Percentiles rank a stretch among this genome's conserved stretches.
phyloP scores from a whole-genome alignment of 495 filamentous ascomycete species.

The Cetradonia linearis region DNA sequence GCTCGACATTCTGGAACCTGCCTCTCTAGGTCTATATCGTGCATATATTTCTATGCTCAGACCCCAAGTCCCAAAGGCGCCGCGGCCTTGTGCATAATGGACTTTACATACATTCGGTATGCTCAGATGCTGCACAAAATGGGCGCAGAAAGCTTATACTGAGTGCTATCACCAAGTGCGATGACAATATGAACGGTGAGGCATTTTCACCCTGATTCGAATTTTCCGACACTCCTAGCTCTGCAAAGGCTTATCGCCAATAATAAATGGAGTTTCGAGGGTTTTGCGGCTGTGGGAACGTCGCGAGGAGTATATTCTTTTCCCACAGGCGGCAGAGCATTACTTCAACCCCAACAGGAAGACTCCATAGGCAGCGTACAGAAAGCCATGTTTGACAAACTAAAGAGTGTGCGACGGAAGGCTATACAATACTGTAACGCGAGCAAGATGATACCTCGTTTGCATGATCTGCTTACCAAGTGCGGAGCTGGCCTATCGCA shows the following conservation, averaged over 20 bases:
- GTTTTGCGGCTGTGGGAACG: slow-evolving; percentile 6
- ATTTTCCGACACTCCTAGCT: not conserved
- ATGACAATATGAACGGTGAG: slow-evolving; percentile 1
- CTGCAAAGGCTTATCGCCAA: slow-evolving; percentile 1
- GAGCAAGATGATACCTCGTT: not conserved
- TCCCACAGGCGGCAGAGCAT: not conserved
- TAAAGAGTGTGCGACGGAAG: slow-evolving; percentile 3
- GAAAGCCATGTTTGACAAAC: not conserved
- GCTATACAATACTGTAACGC: not conserved
- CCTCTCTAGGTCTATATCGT: not conserved
- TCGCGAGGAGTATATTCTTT: not conserved
- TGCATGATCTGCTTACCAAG: not conserved
- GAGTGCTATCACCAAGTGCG: not conserved
- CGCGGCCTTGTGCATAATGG: not conserved
- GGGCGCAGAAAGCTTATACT: not conserved
- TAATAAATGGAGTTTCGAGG: not conserved
- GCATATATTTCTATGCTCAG: not conserved
- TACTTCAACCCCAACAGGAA: not conserved
- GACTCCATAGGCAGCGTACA: not conserved
- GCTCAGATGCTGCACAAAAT: not conserved
- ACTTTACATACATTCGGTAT: not conserved
- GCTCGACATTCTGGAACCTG: not conserved
- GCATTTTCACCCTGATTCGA: not conserved
- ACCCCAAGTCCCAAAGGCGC: not conserved
- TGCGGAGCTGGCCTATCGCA: not conserved